These are phyloP conservation scores for Clavispora phyllophila DNA, from an alignment of 805 yeast genomes.

Conservation along the genomic window DNA sequence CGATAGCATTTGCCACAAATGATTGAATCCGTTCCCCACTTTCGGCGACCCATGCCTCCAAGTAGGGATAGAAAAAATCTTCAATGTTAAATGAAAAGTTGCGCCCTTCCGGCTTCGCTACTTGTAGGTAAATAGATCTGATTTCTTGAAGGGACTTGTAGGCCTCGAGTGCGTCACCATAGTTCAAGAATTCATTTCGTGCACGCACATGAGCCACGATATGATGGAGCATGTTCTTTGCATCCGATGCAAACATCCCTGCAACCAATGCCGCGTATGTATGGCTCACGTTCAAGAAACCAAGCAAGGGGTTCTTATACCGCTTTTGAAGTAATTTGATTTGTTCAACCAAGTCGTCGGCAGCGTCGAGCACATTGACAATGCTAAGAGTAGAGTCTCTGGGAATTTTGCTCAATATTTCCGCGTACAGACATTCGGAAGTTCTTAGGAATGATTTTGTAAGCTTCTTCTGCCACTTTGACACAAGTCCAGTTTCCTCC, in stretches of 20 bases:
- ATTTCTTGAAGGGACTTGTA: conserved; percentile 51
- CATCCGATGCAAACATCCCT: conserved; percentile 50
- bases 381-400: conserved; percentile 49
- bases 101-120: conserved; percentile 25
- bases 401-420: conserved; percentile 47
- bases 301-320: conserved; percentile 59
- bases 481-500: conserved; percentile 31
- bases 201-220: conserved; percentile 38
- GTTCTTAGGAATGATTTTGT: conserved; percentile 29
- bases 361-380: conserved; percentile 51
- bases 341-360: conserved; percentile 46
- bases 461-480: conserved; percentile 42
- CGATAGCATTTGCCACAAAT: conserved; percentile 52
- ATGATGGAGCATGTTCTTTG: conserved; percentile 46
- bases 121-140: conserved; percentile 47
- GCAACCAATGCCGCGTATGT: conserved; percentile 47
- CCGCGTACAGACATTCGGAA: conserved; percentile 37
- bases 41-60: conserved; percentile 36
- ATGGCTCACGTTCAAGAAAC: conserved; percentile 46
- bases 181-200: conserved; percentile 33
- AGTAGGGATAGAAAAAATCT: conserved; percentile 40
- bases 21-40: conserved; percentile 43
- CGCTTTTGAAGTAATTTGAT: conserved; percentile 52
- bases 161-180: conserved; percentile 53
- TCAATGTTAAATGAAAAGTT: conserved; percentile 54